phyloP scores from a whole-genome alignment of 2,329 filamentous ascomycete genomes.

The Periconia sp. region DNA sequence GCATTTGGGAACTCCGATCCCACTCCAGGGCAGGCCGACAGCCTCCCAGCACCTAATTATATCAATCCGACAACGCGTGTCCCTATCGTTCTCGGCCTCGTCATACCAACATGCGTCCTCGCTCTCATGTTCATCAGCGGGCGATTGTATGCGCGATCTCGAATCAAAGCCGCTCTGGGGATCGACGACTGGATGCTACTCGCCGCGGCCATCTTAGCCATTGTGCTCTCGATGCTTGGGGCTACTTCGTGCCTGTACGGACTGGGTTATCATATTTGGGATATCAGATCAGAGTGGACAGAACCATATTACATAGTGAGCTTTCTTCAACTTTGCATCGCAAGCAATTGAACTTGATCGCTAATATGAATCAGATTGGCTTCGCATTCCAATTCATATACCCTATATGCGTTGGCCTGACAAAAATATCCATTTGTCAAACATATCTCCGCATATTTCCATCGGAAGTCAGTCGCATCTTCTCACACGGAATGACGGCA shows the following conservation, averaged over 20 bases:
- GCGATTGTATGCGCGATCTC: slow-evolving; percentile 1
- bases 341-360: neutral
- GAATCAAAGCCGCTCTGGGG: neutral
- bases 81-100: slow-evolving; percentile 4
- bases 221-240: neutral
- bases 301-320: slow-evolving; percentile 7
- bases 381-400: slow-evolving; percentile 2
- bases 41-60: slow-evolving; percentile 4
- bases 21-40: neutral
- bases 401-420: slow-evolving; percentile 3
- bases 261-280: slow-evolving; percentile 5
- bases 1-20: slow-evolving; percentile 3
- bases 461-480: neutral
- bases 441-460: slow-evolving; percentile 8
- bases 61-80: slow-evolving; percentile 4
- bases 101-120: slow-evolving; percentile 5
- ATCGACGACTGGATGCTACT: slow-evolving; percentile 6
- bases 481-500: slow-evolving; percentile 5
- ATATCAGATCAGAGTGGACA: slow-evolving; percentile 3
- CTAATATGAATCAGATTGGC: slow-evolving; percentile 1
- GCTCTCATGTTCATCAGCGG: neutral
- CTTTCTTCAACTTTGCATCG: neutral
- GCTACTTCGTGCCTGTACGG: slow-evolving; percentile 3
- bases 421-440: slow-evolving; percentile 6
- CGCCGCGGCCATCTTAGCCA: neutral